Evolutionary conservation across 345 rosid species (phyloP).

Genomic region (Aquilaria sinensis): DNA sequence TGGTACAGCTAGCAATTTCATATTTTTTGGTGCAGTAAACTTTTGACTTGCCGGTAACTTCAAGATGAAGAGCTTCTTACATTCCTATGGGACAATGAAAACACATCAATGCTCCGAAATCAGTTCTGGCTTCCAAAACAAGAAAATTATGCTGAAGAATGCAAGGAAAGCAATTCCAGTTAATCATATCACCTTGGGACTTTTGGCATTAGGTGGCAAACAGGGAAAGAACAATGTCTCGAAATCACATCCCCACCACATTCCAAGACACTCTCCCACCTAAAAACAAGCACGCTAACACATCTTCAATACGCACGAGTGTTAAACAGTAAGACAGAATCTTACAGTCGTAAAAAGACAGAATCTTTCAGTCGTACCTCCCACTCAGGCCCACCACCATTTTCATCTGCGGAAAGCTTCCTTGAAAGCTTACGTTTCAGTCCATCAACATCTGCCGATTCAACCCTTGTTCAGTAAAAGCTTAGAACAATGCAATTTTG

Average conservation of each 20-base stretch:
- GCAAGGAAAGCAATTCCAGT: conserved; percentile 5
- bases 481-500: background rate
- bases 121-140: background rate
- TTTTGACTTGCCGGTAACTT: conserved; percentile 48
- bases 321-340: background rate
- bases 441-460: conserved; percentile 54
- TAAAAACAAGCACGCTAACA: conserved; percentile 8
- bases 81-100: conserved; percentile 40
- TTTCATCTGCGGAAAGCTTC: conserved; percentile 47
- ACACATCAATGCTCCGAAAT: background rate
- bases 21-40: conserved; percentile 69
- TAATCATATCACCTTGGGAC: conserved; percentile 53
- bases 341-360: conserved; percentile 16
- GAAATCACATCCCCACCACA: conserved; percentile 90
- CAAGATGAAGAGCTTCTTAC: conserved; percentile 73
- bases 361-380: conserved; percentile 37
- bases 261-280: conserved; percentile 81
- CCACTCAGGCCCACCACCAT: conserved; percentile 37
- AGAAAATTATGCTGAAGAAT: background rate
- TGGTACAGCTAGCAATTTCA: conserved; percentile 82
- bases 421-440: conserved; percentile 66
- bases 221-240: conserved; percentile 57
- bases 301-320: conserved; percentile 7
- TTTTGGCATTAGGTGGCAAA: conserved; percentile 50
- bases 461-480: conserved; percentile 9